Percentiles rank a stretch among this genome's conserved stretches.
These are phyloP conservation scores for Carex pumila DNA, from an alignment of 176 grass and related monocot genomes.

Conservation along the genomic window DNA sequence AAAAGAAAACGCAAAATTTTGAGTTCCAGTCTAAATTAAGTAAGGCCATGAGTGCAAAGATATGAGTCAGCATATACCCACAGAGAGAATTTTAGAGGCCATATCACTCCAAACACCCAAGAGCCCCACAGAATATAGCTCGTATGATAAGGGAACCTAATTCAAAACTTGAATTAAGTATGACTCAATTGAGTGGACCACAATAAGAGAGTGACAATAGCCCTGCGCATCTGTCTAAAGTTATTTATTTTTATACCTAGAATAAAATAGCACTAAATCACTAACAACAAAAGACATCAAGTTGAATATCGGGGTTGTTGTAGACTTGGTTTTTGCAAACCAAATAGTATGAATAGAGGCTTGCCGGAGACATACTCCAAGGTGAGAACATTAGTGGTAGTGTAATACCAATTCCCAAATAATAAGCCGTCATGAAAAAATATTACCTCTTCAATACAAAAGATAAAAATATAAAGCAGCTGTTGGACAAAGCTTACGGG, in stretches of 20 bases:
- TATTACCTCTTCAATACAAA: conserved; percentile 19
- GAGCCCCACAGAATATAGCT: background rate
- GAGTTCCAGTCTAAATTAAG: no score
- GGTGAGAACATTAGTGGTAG: conserved; percentile 73
- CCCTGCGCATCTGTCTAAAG: conserved; percentile 43
- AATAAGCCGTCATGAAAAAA: conserved; percentile 57
- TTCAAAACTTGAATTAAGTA: conserved; percentile 83
- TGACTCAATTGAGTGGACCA: conserved; percentile 78
- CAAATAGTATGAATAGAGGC: conserved; percentile 21
- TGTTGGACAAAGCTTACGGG: conserved; percentile 59
- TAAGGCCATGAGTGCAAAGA: no score
- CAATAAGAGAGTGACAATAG: conserved; percentile 65
- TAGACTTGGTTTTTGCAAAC: background rate
- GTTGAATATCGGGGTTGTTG: background rate
- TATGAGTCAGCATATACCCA: no score
- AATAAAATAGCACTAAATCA: background rate
- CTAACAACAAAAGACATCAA: background rate
- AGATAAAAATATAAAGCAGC: conserved; percentile 7
- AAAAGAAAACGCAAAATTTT: no score
- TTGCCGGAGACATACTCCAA: conserved; percentile 80
- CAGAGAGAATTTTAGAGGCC: no score
- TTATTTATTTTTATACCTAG: conserved; percentile 92
- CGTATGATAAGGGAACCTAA: background rate
- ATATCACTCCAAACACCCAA: no score
- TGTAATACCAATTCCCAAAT: conserved; percentile 96